Base-by-base conservation (phyloP, 2,329 filamentous ascomycete genomes). In the Coniochaeta ligniaria region DNA sequence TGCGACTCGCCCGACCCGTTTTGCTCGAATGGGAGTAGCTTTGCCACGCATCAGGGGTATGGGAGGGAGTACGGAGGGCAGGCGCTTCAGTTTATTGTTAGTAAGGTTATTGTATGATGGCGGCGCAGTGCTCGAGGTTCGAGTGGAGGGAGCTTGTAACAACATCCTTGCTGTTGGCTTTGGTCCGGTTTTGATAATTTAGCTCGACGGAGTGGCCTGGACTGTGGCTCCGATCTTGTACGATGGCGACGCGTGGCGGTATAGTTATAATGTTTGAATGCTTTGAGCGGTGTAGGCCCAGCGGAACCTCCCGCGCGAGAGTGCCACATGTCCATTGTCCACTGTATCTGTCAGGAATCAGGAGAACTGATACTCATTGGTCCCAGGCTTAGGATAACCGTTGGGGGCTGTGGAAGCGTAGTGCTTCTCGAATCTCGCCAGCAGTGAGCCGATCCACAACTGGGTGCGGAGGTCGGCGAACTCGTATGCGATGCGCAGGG, bases 1-100 rank as follows among this genome's bases (percentile, higher is more conserved):
- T 87, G 84, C 70, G 84, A 87, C 66, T 73, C 79, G 6, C 70
- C 78, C 0, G 84, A 87, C 64, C 83, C 83, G 0, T 87, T 85
- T 72, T 87, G 84, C 74, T 84, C 81, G 67, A 85, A 80, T 52
- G 84, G 84, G 20, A 82, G 74, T 60, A 74, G 83, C 60, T 73
- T 75, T 3, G 76, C 75, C 38, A 78, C 79, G 3, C 84, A 87
- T 66, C 80, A 86, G 69, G 78, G 80, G 1, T 87, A 87, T 63
- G 83, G 82, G 2, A 73, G 69, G 60, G 78, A 80, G 63, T 87
- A 86, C 64, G 84, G 84, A 2, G 72, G 76, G 36, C 75, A 79
- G 54, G 84, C 84, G n/a, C 69, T 86, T 38, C 66, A 73, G 16
- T 87, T 87, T 65, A 80, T 85, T 63, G 78, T 84, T 70, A 76